Evolutionary conservation across 2,329 filamentous ascomycete genomes (phyloP), one percentile per base, ranked within the genome.

Genomic region (Akanthomyces muscarius): DNA sequence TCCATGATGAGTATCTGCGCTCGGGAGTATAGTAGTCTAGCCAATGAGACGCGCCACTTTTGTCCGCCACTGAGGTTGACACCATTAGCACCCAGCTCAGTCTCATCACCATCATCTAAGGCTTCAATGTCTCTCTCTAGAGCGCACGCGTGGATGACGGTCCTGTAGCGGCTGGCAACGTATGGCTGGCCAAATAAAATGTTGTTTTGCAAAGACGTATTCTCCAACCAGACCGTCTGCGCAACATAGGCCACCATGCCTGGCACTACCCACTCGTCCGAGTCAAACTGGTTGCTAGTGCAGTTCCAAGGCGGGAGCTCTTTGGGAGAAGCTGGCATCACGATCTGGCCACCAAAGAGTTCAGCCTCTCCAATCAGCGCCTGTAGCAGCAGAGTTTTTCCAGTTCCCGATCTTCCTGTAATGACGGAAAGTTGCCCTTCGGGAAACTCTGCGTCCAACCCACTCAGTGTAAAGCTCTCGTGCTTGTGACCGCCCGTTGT

Each of bases 141-240:
- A 0, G 90, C 89, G 65, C 90, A 95, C 1, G 87, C 89, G 45
- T 85, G 81, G 7, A 93, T 73, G 0, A 91, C 90, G 68, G 87
- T 84, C 1, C 80, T 76, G 71, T 94, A 95, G 47, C 91, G 84
- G n/a, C 81, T 77, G 62, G 86, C 77, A 59, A 91, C 83, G 33
- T 82, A 83, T 0, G 90, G 90, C 2, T 93, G 77, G 0, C 90
- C 90, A 65, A 93, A 95, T 0, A 92, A 73, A 56, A 95, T 89
- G 68, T 95, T 95, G 51, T 92, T 86, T 62, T 83, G 86, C 65
- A 95, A 86, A 7, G 86, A 89, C 0, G 88, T 89, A 68, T 93
- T 94, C 70, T 94, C 90, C 54, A 95, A 90, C 91, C 90, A 95
- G 0, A 90, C 90, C 5, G 90, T 91, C 71, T 93, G 90, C 1